These are phyloP conservation scores for Aspergillus costaricaensis DNA, from an alignment of 2,329 filamentous ascomycete genomes.

Conservation along the genomic window DNA sequence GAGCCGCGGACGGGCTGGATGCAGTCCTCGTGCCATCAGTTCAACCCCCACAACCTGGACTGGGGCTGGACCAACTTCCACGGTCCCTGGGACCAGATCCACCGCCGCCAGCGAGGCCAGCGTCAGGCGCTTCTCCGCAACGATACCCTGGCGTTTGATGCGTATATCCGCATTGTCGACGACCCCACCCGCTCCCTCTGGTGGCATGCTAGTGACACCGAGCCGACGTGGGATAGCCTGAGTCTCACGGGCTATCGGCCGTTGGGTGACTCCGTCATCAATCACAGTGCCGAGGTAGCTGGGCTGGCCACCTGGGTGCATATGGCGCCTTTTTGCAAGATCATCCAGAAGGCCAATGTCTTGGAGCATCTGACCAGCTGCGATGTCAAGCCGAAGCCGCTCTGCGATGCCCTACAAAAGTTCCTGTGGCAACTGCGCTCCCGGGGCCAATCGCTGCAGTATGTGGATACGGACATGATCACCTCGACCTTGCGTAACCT, in stretches of 20 bases:
- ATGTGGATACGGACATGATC: slow-evolving; percentile 45
- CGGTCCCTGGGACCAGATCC: slow-evolving; percentile 60
- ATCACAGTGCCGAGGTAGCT: slow-evolving; percentile 53
- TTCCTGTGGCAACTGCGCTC: slow-evolving; percentile 54
- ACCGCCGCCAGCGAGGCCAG: slow-evolving; percentile 58
- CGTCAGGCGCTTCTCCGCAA: slow-evolving; percentile 61
- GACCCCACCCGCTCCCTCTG: slow-evolving; percentile 63
- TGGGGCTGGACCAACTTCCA: slow-evolving; percentile 67
- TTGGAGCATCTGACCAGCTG: slow-evolving; percentile 51
- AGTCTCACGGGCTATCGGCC: slow-evolving; percentile 60
- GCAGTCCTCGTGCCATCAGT: slow-evolving; percentile 60
- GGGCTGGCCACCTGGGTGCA: slow-evolving; percentile 61
- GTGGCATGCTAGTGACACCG: slow-evolving; percentile 59
- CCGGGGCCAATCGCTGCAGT: slow-evolving; percentile 42
- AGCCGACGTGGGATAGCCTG: slow-evolving; percentile 58
- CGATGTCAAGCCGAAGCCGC: slow-evolving; percentile 51
- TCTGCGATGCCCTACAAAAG: slow-evolving; percentile 54
- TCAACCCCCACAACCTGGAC: slow-evolving; percentile 59
- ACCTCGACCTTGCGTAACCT: slow-evolving; percentile 44
- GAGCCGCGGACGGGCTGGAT: slow-evolving; percentile 62
- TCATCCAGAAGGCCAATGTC: slow-evolving; percentile 54
- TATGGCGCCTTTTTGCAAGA: slow-evolving; percentile 59
- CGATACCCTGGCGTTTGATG: slow-evolving; percentile 63
- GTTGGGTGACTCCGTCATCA: slow-evolving; percentile 48
- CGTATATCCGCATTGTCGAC: slow-evolving; percentile 62